phyloP scores from a whole-genome alignment of 148 eudicot species.

The Silene latifolia region DNA sequence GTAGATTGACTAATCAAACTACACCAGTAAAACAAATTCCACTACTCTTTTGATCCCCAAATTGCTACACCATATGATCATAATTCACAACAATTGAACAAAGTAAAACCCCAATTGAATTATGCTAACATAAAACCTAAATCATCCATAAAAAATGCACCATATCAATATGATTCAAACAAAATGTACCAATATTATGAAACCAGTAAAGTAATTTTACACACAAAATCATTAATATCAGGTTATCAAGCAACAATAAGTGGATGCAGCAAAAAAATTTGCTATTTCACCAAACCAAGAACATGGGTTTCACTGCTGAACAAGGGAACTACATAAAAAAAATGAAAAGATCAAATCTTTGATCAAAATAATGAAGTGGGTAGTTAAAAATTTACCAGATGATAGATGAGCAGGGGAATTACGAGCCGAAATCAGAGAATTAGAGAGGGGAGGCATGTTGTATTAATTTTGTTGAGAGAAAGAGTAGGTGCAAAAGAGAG shows the following conservation, averaged over 20 bases:
- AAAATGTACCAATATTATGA: too few relatives aligned
- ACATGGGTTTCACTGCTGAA: background rate
- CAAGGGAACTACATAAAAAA: background rate
- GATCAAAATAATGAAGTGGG: background rate
- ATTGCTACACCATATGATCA: background rate
- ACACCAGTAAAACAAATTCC: background rate
- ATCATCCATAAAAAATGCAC: background rate
- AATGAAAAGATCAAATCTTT: conserved; percentile 6
- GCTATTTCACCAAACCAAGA: background rate
- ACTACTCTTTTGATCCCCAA: background rate
- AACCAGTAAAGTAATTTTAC: too few relatives aligned
- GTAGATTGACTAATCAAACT: conserved; percentile 1
- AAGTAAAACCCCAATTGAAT: background rate
- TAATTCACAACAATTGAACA: background rate
- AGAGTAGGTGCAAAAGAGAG: too few relatives aligned
- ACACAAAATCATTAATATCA: background rate
- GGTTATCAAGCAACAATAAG: conserved; percentile 1
- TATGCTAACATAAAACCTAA: background rate
- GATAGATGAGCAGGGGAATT: conserved; percentile 31
- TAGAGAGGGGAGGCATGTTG: conserved; percentile 40
- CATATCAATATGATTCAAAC: too few relatives aligned
- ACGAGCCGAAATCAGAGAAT: conserved; percentile 36
- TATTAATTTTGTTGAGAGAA: too few relatives aligned
- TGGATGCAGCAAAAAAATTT: conserved; percentile 19
- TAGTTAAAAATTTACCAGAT: conserved; percentile 33